phyloP scores from a whole-genome alignment of 2,329 filamentous ascomycete genomes.

The Claviceps capensis region DNA sequence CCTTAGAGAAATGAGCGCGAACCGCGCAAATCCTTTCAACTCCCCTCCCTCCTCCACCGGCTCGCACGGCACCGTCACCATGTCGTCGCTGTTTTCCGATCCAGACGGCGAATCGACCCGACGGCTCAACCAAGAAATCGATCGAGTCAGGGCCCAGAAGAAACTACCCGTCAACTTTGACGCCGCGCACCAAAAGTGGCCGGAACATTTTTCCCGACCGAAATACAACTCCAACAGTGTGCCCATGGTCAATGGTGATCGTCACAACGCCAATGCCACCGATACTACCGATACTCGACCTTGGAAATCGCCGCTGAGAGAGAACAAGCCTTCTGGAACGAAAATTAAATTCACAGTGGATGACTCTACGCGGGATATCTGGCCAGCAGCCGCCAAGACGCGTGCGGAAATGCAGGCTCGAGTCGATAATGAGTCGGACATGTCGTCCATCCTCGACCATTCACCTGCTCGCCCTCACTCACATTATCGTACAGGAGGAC shows the following conservation, averaged over 20 bases:
- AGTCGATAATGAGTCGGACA: conserved; percentile 38
- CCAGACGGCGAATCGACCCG: conserved; percentile 41
- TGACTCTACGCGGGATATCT: conserved; percentile 28
- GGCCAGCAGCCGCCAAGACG: conserved; percentile 25
- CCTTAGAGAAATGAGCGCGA: conserved; percentile 37
- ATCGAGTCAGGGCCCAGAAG: conserved; percentile 25
- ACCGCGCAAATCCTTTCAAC: conserved; percentile 42
- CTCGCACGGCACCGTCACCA: conserved; percentile 41
- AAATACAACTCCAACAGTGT: conserved; percentile 16
- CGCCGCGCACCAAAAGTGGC: conserved; percentile 35
- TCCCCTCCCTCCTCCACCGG: conserved; percentile 45
- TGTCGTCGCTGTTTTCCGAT: conserved; percentile 38
- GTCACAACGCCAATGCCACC: not conserved
- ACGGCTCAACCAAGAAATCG: conserved; percentile 34
- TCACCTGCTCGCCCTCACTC: conserved; percentile 20
- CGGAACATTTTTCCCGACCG: conserved; percentile 34
- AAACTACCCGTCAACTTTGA: conserved; percentile 31
- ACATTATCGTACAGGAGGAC: conserved; percentile 14
- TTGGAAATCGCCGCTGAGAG: conserved; percentile 25
- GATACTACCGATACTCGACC: conserved; percentile 23
- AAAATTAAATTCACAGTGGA: conserved; percentile 22
- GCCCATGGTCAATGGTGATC: conserved; percentile 14
- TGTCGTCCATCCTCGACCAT: conserved; percentile 29
- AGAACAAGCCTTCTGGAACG: conserved; percentile 28
- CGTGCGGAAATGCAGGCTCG: conserved; percentile 39